Evolutionary conservation across 2,329 filamentous ascomycete species (phyloP).

Genomic region (Coniochaeta pulveracea): DNA sequence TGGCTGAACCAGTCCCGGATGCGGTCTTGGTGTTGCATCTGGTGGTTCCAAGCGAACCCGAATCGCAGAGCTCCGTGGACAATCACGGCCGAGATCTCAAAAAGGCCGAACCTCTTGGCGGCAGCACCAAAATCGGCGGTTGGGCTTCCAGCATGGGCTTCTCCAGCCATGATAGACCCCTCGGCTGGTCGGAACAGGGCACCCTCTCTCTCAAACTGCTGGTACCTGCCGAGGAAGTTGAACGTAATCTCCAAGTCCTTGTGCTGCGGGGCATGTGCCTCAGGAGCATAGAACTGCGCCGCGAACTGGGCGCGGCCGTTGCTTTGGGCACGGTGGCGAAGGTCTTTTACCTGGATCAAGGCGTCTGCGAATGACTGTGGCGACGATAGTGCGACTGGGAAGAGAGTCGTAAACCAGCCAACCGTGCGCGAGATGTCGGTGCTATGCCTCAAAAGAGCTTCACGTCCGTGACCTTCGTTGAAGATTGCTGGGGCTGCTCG

Average conservation of each 20-base stretch:
- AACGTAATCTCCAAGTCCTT: constrained; percentile 33
- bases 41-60: constrained; percentile 36
- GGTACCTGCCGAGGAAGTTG: constrained; percentile 34
- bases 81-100: constrained; percentile 39
- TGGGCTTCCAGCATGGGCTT: constrained; percentile 8
- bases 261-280: constrained; percentile 17
- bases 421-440: constrained; percentile 26
- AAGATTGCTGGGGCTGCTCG: constrained; percentile 23
- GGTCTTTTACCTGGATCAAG: constrained; percentile 20
- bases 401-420: constrained; percentile 34
- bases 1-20: constrained; percentile 29
- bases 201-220: constrained; percentile 28
- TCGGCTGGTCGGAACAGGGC: constrained; percentile 16
- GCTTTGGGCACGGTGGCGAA: constrained; percentile 18
- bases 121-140: constrained; percentile 11
- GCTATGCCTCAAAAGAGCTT: constrained; percentile 13
- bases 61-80: constrained; percentile 32
- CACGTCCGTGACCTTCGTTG: constrained; percentile 29
- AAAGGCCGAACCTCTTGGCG: constrained; percentile 22
- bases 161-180: constrained; percentile 11
- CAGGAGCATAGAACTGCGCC: constrained; percentile 17
- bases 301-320: constrained; percentile 28
- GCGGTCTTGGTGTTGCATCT: constrained; percentile 30
- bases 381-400: constrained; percentile 16
- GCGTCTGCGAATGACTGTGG: constrained; percentile 6